phyloP scores from a whole-genome alignment of 805 yeast species.

The Candida cerambycidarum region DNA sequence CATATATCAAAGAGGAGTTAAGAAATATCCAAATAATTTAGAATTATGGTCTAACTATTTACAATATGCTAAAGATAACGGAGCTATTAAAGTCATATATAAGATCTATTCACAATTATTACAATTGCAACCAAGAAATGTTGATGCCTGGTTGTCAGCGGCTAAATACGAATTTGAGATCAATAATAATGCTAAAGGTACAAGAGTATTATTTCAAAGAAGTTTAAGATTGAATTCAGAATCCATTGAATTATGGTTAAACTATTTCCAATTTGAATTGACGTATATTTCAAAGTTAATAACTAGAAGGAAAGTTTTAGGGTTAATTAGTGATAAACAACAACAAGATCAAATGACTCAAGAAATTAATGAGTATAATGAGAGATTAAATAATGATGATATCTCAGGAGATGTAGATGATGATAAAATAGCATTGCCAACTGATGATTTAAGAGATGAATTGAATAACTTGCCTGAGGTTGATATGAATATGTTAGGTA shows the following conservation, averaged over 20 bases:
- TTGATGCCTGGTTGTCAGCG: slow-evolving; percentile 90
- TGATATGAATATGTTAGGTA: slow-evolving; percentile 80
- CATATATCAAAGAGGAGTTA: slow-evolving; percentile 79
- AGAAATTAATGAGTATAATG: slow-evolving; percentile 42
- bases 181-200: slow-evolving; percentile 85
- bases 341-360: slow-evolving; percentile 49
- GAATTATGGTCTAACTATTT: slow-evolving; percentile 78
- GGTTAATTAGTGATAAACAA: slow-evolving; percentile 71
- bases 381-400: slow-evolving; percentile 26
- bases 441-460: slow-evolving; percentile 59
- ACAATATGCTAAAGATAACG: slow-evolving; percentile 61
- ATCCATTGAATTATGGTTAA: slow-evolving; percentile 70
- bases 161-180: slow-evolving; percentile 91
- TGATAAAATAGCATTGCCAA: slow-evolving; percentile 47
- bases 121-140: slow-evolving; percentile 86
- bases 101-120: slow-evolving; percentile 74
- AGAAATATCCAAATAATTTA: slow-evolving; percentile 74
- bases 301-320: slow-evolving; percentile 79
- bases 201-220: slow-evolving; percentile 81
- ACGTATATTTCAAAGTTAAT: slow-evolving; percentile 80
- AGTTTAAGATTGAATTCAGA: slow-evolving; percentile 83
- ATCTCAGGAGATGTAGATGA: slow-evolving; percentile 27
- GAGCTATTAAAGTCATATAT: slow-evolving; percentile 70
- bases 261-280: slow-evolving; percentile 85
- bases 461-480: slow-evolving; percentile 81